Conservation (phyloP, 1,284 basidiomycete genomes). For the Lentinula novae-zelandiae region DNA sequence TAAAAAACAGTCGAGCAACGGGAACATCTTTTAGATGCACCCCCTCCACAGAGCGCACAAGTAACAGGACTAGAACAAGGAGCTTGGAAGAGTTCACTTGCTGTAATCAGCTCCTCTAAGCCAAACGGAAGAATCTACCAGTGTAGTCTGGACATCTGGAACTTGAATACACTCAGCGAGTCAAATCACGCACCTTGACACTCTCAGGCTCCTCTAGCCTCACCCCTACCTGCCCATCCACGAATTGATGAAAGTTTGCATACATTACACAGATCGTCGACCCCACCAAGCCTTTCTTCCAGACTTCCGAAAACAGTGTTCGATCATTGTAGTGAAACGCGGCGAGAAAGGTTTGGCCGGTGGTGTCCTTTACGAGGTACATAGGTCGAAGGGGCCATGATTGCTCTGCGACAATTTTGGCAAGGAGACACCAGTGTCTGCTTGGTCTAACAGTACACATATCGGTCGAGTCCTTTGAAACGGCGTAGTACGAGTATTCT, state of each 20-base stretch:
- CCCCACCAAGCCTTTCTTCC: neutral
- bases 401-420: neutral
- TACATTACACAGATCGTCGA: constrained; percentile 5
- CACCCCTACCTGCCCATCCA: neutral
- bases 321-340: neutral
- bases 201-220: neutral
- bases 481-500: neutral
- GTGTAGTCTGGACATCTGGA: neutral
- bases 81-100: neutral
- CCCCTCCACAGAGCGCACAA: neutral
- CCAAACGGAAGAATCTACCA: neutral
- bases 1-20: neutral
- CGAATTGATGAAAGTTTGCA: neutral
- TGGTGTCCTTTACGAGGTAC: neutral
- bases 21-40: neutral
- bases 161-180: neutral
- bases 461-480: neutral
- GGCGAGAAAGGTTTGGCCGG: neutral
- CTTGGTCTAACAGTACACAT: neutral
- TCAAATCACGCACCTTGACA: neutral
- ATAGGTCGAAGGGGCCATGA: neutral
- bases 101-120: neutral
- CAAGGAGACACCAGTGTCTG: constrained; percentile 2
- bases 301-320: neutral
- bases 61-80: neutral